Evolutionary conservation across 176 grass and related monocot species (phyloP), one percentile per base, ranked within the genome.

Genomic region (Juncus effusus): DNA sequence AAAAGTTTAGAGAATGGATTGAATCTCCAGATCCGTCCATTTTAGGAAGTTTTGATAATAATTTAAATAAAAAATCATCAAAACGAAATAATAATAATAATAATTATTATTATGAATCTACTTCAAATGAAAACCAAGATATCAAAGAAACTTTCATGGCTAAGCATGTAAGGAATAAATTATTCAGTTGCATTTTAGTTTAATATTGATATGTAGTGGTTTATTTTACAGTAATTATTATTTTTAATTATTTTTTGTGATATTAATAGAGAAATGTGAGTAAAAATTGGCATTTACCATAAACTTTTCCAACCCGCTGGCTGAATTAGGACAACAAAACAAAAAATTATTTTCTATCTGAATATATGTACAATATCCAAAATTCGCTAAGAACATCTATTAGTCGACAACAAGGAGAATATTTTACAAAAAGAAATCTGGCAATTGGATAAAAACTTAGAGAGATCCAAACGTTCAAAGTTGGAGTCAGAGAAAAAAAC

Each of bases 221-320:
- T 67, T 78, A n/a, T 61, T 72, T 69, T 52, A 44, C 52, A 12
- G 4, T 15, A 54, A 36, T 10, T 64, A 38, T 15, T 13, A 62
- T 11, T 67, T n/a, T 28, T 54, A 16, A 28, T 65, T 74, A 54
- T 74, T 37, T 77, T 63, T 80, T 65, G 66, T 60, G 61, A 19
- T 74, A 75, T 82, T 28, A 61, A 57, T 85, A 97, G 88, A 89
- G 93, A 80, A 92, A 97, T 47, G 75, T 92, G 42, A 97, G 93
- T 85, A 97, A 97, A 77, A 97, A 97, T 61, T 97, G 93, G 93
- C 85, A 92, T 73, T 79, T 97, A 50, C 75, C 93, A 75, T 65
- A 85, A 59, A 81, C 75, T 56, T 97, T 92, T 86, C 93, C 93
- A 61, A 89, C n/a, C n/a, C n/a, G n/a, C n/a, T n/a, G n/a, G n/a